Evolutionary conservation across 202 grass and related monocot genomes (phyloP).

Genomic region (Brachypodium distachyon): DNA sequence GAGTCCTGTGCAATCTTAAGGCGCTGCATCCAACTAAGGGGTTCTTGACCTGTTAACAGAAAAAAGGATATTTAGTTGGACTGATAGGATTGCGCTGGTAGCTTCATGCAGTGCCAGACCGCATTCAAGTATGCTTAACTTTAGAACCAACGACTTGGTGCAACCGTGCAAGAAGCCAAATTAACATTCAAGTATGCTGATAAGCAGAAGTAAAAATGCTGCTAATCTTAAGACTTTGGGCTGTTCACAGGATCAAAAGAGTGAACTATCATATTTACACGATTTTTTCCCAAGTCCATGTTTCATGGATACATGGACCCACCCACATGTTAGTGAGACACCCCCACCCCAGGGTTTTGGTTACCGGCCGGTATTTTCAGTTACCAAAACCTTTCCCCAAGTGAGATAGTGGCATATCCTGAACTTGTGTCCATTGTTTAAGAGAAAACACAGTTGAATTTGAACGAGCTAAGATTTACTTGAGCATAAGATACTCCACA

Average conservation of each 20-base stretch:
- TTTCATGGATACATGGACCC: too few relatives aligned
- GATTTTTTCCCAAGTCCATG: too few relatives aligned
- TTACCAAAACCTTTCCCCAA: too few relatives aligned
- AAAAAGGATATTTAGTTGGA: neutral
- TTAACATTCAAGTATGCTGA: too few relatives aligned
- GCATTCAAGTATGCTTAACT: neutral
- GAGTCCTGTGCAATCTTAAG: neutral
- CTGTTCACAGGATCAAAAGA: too few relatives aligned
- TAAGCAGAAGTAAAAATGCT: too few relatives aligned
- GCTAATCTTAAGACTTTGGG: too few relatives aligned
- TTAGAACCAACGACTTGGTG: neutral
- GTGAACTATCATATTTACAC: too few relatives aligned
- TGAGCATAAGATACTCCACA: neutral
- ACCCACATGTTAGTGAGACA: too few relatives aligned
- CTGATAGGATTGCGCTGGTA: neutral
- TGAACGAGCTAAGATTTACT: neutral
- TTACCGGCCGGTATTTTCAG: too few relatives aligned
- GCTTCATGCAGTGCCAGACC: neutral
- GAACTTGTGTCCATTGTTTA: neutral
- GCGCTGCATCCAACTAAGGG: neutral
- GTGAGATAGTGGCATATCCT: neutral
- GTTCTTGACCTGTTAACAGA: neutral
- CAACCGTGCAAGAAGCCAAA: too few relatives aligned
- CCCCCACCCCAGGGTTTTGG: too few relatives aligned
- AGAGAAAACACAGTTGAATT: neutral